Evolutionary conservation across 2,329 filamentous ascomycete species (phyloP), one percentile per base, ranked within the genome.

Genomic region (Xylariaceae sp.): DNA sequence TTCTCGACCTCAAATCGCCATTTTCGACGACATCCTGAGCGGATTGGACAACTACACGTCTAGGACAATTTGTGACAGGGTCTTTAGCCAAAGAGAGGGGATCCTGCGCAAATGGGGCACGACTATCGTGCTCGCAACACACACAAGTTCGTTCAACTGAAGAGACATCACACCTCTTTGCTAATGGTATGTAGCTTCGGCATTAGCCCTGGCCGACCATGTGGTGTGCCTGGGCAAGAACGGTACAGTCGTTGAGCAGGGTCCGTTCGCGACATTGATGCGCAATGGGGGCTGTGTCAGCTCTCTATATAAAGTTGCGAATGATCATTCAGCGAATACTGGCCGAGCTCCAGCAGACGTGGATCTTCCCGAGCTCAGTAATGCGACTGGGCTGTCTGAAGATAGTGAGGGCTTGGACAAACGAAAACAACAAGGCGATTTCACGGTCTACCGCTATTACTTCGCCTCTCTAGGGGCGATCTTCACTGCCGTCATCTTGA

Each of bases 121-220:
- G 16, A 40, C 31, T 8, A 44, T 42, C 3, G 32, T 47, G n/a
- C 47, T 49, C 13, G 31, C 39, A 32, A 47, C 44, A n/a, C 47
- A 49, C 32, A 39, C 40, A 3, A 19, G 45, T 48, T 33, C 15
- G 34, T 30, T 16, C 4, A 11, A 6, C 19, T 3, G 3, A n/a
- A 9, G 13, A 2, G 26, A 22, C n/a, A 11, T 12, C 4, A 3
- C 15, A n/a, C 6, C 7, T 6, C 16, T 9, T 19, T 28, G n/a
- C 36, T 42, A 2, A 47, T 13, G 6, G 1, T 9, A 17, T 36
- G n/a, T 26, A 47, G 39, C 37, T 12, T 42, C 41, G 34, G 32
- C 31, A 12, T 37, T 45, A 2, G 39, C 43, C 6, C 26, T 42
- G 29, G 39, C 39, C 19, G 43, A 45, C n/a, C n/a, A 42, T 15